Conservation (phyloP, 176 grass and related monocot species). For the Juncus inflexus region DNA sequence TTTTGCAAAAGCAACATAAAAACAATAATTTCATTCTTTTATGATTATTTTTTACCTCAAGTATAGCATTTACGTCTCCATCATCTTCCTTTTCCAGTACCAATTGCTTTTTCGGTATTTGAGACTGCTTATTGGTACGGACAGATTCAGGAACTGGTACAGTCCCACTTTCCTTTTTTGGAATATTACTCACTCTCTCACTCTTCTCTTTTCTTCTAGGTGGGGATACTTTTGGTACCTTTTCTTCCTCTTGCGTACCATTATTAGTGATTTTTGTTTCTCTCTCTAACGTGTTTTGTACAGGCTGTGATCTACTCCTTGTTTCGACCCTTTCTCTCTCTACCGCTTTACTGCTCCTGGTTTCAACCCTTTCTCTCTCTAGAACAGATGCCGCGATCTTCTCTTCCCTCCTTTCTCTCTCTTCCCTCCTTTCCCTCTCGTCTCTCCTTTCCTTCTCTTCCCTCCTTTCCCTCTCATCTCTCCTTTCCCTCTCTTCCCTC, state of each 20-base stretch:
- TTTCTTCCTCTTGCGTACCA: constrained; percentile 65
- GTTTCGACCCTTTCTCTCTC: constrained; percentile 38
- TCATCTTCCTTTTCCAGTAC: constrained; percentile 89
- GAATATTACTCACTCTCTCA: constrained; percentile 65
- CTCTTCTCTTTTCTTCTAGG: constrained; percentile 81
- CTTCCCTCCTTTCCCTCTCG: constrained; percentile 22
- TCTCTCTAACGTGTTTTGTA: constrained; percentile 43
- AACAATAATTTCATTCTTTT: neutral
- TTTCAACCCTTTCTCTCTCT: constrained; percentile 69
- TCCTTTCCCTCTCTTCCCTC: constrained; percentile 48
- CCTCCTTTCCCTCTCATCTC: constrained; percentile 8
- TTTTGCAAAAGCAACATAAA: neutral
- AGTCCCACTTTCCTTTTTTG: constrained; percentile 55
- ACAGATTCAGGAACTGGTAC: constrained; percentile 34
- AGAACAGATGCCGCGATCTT: constrained; percentile 29
- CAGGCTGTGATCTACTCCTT: constrained; percentile 53
- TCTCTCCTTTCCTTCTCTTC: constrained; percentile 37
- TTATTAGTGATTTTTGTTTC: constrained; percentile 12
- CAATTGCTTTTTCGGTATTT: constrained; percentile 34
- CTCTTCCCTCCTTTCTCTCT: constrained; percentile 15
- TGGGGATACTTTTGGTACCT: constrained; percentile 79
- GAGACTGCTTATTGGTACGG: constrained; percentile 49
- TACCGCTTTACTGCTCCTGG: constrained; percentile 56
- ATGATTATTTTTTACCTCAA: constrained; percentile 62
- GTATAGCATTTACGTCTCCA: constrained; percentile 85